Evolutionary conservation across 2,329 filamentous ascomycete genomes (phyloP), one percentile per base, ranked within the genome.

Genomic region (Rhynchosporium agropyri): DNA sequence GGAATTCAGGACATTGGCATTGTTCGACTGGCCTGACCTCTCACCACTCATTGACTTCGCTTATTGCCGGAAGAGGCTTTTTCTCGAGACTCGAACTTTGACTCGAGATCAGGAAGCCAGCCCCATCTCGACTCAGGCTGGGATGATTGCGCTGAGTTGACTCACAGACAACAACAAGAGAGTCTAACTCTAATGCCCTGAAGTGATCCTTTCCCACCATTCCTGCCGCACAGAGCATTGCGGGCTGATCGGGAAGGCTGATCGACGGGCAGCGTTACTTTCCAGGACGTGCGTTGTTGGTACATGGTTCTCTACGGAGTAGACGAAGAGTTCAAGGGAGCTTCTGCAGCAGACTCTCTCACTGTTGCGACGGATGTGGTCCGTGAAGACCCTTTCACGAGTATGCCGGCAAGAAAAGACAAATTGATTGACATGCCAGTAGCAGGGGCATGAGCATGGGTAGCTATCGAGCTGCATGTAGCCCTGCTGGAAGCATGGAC

Each of bases 401-500:
- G 60, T 58, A 63, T 69, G 63, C 64, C 64, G 63, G 66, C 63
- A 64, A 67, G 63, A 1, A 46, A 62, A 60, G 58, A 58, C 58
- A 45, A 62, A 61, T 63, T 62, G 57, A 65, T 64, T 59, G 60
- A 63, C 65, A 61, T 10, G 42, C 3, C 8, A 43, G 5, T 3
- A 7, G 42, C 42, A 43, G 6, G 42, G 42, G 42, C 42, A 43
- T 15, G 13, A n/a, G 42, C 42, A 61, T 57, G 67, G 64, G 64
- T 66, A 65, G 65, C 65, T 68, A 70, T 68, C 66, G 65, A 61
- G 60, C 29, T 67, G 64, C 64, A 67, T 61, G 42, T 62, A 59
- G 65, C 66, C 62, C 67, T 68, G 68, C 68, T 66, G 65, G 62
- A 66, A 67, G 66, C 66, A 66, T 67, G 55, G 68, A 63, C 68